Evolutionary conservation across 1,284 basidiomycete species (phyloP).

Genomic region (Meripilus lineatus): DNA sequence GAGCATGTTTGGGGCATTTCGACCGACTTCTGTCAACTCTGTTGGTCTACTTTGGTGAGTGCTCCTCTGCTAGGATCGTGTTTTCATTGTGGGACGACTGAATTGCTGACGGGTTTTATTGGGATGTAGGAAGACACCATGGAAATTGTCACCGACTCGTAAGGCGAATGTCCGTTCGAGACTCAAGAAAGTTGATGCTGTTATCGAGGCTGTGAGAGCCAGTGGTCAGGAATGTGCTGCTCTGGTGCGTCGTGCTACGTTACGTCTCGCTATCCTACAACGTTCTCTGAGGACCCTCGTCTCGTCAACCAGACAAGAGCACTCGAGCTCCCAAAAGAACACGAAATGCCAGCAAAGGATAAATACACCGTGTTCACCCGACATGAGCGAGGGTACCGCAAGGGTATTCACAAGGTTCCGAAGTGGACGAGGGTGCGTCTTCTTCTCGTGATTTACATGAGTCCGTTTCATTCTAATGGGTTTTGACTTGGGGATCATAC

Average conservation of each 20-base stretch:
- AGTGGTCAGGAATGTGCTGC: constrained; percentile 77
- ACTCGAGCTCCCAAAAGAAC: constrained; percentile 79
- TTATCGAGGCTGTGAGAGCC: constrained; percentile 82
- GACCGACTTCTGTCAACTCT: constrained; percentile 58
- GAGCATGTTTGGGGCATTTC: constrained; percentile 76
- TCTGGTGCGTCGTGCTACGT: too few relatives aligned
- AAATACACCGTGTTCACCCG: constrained; percentile 93
- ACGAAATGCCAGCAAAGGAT: constrained; percentile 84
- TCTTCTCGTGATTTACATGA: neutral
- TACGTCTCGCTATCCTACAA: constrained; percentile 15
- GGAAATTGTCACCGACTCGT: constrained; percentile 86
- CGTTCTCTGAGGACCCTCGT: neutral
- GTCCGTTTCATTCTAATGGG: too few relatives aligned
- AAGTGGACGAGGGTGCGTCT: constrained; percentile 85
- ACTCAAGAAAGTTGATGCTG: constrained; percentile 88
- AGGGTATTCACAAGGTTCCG: constrained; percentile 94
- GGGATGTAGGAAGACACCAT: constrained; percentile 82
- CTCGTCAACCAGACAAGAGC: constrained; percentile 47
- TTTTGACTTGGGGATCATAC: constrained; percentile 13
- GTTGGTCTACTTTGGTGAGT: constrained; percentile 78
- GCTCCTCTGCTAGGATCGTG: too few relatives aligned
- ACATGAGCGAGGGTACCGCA: constrained; percentile 74
- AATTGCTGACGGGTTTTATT: neutral
- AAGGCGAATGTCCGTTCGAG: constrained; percentile 89
- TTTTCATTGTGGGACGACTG: neutral